These are phyloP conservation scores for Neonectria ditissima DNA, from an alignment of 2,329 filamentous ascomycete species.

Conservation along the genomic window DNA sequence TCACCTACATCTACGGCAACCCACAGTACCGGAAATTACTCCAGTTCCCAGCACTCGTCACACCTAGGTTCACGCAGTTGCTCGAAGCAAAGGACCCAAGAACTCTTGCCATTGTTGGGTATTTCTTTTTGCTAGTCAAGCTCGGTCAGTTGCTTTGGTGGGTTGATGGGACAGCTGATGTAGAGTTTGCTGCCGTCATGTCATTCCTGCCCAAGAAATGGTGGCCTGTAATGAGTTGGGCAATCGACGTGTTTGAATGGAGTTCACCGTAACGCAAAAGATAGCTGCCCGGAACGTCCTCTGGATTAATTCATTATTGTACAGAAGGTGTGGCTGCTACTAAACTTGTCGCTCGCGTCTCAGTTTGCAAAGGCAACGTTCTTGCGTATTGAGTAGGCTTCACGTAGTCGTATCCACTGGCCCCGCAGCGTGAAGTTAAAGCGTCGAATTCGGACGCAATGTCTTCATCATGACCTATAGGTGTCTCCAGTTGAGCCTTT, in stretches of 20 bases:
- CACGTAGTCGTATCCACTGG: too few species aligned
- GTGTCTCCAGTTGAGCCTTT: too few species aligned
- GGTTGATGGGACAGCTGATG: slow-evolving; percentile 21
- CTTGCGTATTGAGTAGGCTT: too few species aligned
- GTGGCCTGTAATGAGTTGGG: slow-evolving; percentile 22
- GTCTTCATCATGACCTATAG: too few species aligned
- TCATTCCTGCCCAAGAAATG: slow-evolving; percentile 15
- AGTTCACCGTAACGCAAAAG: background rate
- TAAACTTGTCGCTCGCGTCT: too few species aligned
- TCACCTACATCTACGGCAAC: background rate
- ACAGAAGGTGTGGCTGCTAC: too few species aligned
- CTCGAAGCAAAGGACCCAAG: slow-evolving; percentile 17
- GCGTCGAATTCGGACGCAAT: too few species aligned
- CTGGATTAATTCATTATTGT: too few species aligned
- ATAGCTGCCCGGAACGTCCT: too few species aligned
- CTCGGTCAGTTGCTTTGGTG: slow-evolving; percentile 16
- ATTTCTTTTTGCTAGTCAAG: slow-evolving; percentile 27
- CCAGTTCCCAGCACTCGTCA: slow-evolving; percentile 11
- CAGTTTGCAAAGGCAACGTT: too few species aligned
- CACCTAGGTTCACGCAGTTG: slow-evolving; percentile 9
- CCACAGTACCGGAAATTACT: background rate
- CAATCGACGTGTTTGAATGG: slow-evolving; percentile 19
- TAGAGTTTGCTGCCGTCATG: slow-evolving; percentile 25
- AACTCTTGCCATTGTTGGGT: slow-evolving; percentile 15
- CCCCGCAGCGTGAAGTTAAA: too few species aligned